These are phyloP conservation scores for Salix purpurea DNA, from an alignment of 345 rosid species.

Conservation along the genomic window DNA sequence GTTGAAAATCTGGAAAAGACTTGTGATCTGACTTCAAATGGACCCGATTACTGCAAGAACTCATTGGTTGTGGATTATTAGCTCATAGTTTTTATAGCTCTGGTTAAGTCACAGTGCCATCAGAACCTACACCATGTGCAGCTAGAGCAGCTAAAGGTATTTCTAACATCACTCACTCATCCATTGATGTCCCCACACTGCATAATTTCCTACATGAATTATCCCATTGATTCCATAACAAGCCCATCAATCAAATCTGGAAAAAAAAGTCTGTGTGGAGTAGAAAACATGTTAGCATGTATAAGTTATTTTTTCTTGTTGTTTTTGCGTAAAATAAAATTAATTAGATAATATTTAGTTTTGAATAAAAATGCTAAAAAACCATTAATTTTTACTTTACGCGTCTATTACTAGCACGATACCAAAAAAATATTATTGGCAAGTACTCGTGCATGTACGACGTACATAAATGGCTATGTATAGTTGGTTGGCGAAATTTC, in stretches of 20 bases:
- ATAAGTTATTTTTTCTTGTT: too few species aligned
- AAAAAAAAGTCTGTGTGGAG: neutral
- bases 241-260: constrained; percentile 55
- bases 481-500: too few species aligned
- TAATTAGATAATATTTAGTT: too few species aligned
- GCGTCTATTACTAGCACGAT: too few species aligned
- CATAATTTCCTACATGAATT: constrained; percentile 25
- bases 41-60: constrained; percentile 10
- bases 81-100: constrained; percentile 16
- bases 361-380: too few species aligned
- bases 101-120: constrained; percentile 15
- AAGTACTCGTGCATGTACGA: too few species aligned
- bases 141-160: constrained; percentile 22
- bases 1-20: constrained; percentile 13
- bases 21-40: constrained; percentile 15
- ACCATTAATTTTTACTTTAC: too few species aligned
- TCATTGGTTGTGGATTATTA: neutral
- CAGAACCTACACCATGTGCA: constrained; percentile 16
- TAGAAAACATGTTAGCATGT: too few species aligned
- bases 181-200: constrained; percentile 50
- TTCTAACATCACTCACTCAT: constrained; percentile 43
- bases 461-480: too few species aligned
- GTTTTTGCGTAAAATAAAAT: too few species aligned
- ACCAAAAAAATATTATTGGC: too few species aligned
- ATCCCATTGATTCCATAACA: constrained; percentile 42